Conservation (phyloP, 148 eudicot genomes). For the Dysphania ambrosioides region DNA sequence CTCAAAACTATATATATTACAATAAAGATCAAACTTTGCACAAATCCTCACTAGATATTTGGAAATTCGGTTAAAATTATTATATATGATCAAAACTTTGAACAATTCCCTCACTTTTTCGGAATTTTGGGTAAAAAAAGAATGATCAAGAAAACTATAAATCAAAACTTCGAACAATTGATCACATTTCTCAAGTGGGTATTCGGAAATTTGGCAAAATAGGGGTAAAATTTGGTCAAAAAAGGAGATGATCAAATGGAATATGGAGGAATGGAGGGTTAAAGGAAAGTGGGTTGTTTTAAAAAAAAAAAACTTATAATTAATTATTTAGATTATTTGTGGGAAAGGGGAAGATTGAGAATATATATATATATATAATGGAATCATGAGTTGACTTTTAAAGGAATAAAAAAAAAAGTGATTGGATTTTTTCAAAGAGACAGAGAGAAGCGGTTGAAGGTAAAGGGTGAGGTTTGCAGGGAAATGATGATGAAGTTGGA, state of each 20-base stretch:
- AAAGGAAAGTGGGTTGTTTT: neutral
- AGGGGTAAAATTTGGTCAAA: constrained; percentile 8
- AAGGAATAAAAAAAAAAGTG: neutral
- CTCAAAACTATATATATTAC: no score
- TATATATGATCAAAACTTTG: no score
- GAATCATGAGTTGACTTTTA: constrained; percentile 3
- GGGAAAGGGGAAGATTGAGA: no score
- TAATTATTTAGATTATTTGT: no score
- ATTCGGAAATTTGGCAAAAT: neutral
- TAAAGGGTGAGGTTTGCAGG: neutral
- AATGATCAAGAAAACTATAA: neutral
- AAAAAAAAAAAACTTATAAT: no score
- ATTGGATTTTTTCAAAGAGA: neutral
- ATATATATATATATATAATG: constrained; percentile 4
- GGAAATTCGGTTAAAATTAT: neutral
- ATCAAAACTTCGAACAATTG: neutral
- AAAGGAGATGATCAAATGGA: neutral
- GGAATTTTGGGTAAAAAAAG: no score
- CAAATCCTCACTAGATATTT: neutral
- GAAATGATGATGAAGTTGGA: no score
- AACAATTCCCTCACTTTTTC: no score
- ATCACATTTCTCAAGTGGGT: neutral
- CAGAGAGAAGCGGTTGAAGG: neutral
- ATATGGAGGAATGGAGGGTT: neutral
- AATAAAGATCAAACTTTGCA: neutral